Conservation (phyloP, 2,329 filamentous ascomycete species). For the Cytospora chrysosperma region DNA sequence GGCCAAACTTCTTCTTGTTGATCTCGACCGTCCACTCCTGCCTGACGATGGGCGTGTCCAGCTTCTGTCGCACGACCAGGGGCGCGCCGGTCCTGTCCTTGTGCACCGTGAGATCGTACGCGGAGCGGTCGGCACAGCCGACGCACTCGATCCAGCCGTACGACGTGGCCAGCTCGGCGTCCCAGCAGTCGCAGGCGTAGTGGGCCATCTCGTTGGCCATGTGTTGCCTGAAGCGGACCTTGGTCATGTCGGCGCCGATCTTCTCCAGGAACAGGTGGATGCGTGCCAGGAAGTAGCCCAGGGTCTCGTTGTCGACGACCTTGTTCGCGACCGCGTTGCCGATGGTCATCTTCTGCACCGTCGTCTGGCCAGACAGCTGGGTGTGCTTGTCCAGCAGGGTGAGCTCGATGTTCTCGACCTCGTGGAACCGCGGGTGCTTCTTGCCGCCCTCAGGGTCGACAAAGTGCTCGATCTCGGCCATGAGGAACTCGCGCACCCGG, state of each 20-base stretch:
- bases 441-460: slow-evolving; percentile 94
- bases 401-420: slow-evolving; percentile 81
- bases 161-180: slow-evolving; percentile 86
- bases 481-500: slow-evolving; percentile 93
- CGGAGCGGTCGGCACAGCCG: slow-evolving; percentile 91
- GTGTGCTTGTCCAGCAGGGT: slow-evolving; percentile 80
- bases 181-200: slow-evolving; percentile 97
- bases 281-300: slow-evolving; percentile 94
- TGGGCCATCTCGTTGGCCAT: slow-evolving; percentile 81
- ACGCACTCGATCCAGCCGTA: slow-evolving; percentile 99
- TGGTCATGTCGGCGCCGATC: slow-evolving; percentile 82
- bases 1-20: slow-evolving; percentile 94
- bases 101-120: slow-evolving; percentile 91
- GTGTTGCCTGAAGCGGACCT: slow-evolving; percentile 95
- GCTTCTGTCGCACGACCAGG: slow-evolving; percentile 78
- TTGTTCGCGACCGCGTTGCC: slow-evolving; percentile 81
- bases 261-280: slow-evolving; percentile 88
- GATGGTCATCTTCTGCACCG: slow-evolving; percentile 70
- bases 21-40: slow-evolving; percentile 88
- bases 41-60: slow-evolving; percentile 73
- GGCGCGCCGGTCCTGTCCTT: slow-evolving; percentile 88
- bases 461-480: slow-evolving; percentile 99
- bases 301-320: slow-evolving; percentile 93
- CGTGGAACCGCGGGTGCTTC: slow-evolving; percentile 84
- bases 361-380: slow-evolving; percentile 83